Percentiles rank a stretch among this genome's conserved stretches.
Conservation (phyloP, 768 basidiomycete genomes). For the Lactarius pseudohatsudake region DNA sequence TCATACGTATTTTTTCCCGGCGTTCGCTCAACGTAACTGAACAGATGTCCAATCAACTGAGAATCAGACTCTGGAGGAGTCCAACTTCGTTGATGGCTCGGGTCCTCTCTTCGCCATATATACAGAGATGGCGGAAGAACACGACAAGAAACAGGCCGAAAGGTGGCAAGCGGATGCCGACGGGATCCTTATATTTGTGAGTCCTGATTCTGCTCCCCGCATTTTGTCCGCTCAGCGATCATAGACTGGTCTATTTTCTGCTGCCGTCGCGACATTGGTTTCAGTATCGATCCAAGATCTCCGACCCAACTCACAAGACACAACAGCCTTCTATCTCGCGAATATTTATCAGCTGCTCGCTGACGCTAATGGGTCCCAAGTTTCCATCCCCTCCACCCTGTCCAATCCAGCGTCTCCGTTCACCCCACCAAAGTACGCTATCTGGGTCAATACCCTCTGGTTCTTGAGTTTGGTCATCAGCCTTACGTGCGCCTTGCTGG, state of each 20-base stretch:
- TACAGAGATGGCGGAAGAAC: not conserved
- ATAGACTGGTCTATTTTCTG: conserved; percentile 1
- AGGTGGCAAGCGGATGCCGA: not conserved
- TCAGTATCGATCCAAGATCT: too few species aligned
- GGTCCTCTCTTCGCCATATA: conserved; percentile 4
- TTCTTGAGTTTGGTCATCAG: conserved; percentile 5
- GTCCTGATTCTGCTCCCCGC: not conserved
- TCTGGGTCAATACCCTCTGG: conserved; percentile 13
- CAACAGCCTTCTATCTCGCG: not conserved
- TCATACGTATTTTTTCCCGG: too few species aligned
- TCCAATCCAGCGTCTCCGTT: not conserved
- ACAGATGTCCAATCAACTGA: not conserved
- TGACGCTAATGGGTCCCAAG: not conserved
- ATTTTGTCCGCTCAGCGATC: not conserved
- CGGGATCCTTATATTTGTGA: conserved; percentile 1
- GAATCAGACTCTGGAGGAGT: not conserved
- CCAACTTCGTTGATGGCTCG: not conserved
- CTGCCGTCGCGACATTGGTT: not conserved
- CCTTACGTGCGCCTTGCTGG: conserved; percentile 4
- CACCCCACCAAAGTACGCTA: not conserved
- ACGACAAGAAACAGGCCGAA: not conserved
- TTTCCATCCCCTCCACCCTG: not conserved
- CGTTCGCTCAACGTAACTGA: too few species aligned
- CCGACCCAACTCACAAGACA: not conserved
- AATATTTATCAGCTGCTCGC: conserved; percentile 12